A percentile compares a stretch with the other conserved stretches of the same genome.
phyloP scores from a whole-genome alignment of 495 filamentous ascomycete genomes.

The Geoglossum glabrum region DNA sequence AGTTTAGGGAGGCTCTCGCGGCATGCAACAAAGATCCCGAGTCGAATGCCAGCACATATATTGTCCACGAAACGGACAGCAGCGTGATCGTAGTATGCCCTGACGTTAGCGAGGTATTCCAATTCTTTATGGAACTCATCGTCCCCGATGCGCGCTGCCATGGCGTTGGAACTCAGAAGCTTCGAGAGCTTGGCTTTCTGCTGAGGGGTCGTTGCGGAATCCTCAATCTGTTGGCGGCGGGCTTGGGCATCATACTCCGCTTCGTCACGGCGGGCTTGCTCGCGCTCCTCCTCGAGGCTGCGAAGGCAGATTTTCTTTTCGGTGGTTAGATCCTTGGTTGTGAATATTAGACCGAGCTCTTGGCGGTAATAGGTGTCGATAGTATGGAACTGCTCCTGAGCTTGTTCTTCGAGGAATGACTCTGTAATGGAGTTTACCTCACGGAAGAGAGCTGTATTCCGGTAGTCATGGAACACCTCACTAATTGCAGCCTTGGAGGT shows the following conservation, averaged over 20 bases:
- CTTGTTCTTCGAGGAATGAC: background rate
- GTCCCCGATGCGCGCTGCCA: background rate
- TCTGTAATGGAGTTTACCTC: background rate
- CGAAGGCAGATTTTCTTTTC: background rate
- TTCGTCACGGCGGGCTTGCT: background rate
- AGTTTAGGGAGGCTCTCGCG: background rate
- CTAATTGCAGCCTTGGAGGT: background rate
- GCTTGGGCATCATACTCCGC: background rate
- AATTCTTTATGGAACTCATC: conserved; percentile 2
- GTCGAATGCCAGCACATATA: background rate
- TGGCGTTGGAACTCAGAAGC: background rate
- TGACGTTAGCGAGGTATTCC: conserved; percentile 1
- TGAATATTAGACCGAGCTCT: background rate
- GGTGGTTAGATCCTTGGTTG: background rate
- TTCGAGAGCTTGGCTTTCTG: background rate
- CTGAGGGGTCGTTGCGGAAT: background rate
- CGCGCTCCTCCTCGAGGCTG: background rate
- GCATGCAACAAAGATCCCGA: background rate
- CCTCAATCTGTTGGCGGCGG: background rate
- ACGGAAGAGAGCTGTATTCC: background rate
- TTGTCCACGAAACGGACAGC: conserved; percentile 6
- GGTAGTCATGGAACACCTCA: background rate
- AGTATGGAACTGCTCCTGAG: background rate
- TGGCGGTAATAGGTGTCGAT: background rate
- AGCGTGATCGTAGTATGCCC: conserved; percentile 4